Percentiles rank a stretch among this genome's conserved stretches.
Evolutionary conservation across 2,329 filamentous ascomycete genomes (phyloP).

Genomic region (Clarireedia sp.): DNA sequence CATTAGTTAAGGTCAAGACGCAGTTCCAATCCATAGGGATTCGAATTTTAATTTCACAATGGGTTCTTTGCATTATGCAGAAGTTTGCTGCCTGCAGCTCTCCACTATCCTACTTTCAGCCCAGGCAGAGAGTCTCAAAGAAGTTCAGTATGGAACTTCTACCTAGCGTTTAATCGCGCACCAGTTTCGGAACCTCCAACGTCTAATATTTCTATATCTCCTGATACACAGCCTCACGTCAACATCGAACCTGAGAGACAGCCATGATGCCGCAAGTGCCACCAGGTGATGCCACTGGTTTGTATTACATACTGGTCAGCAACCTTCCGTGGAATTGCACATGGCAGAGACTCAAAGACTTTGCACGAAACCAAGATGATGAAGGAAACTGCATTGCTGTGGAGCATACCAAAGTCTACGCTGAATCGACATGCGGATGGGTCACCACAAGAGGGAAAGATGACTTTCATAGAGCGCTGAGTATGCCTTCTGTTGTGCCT

Average conservation of each 20-base stretch:
- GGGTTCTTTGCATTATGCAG: too few species aligned
- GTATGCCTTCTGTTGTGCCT: not conserved
- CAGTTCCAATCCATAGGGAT: too few species aligned
- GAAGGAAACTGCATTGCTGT: constrained; percentile 17
- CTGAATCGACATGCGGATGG: constrained; percentile 19
- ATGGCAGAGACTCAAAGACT: constrained; percentile 25
- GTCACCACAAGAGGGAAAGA: constrained; percentile 17
- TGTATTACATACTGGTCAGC: constrained; percentile 12
- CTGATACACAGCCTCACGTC: not conserved
- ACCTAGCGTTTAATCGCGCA: too few species aligned
- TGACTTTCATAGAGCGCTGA: constrained; percentile 15
- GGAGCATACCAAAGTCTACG: constrained; percentile 21
- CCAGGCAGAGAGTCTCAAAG: too few species aligned
- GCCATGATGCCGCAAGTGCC: constrained; percentile 9
- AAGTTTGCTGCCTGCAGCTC: too few species aligned
- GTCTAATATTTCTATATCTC: not conserved
- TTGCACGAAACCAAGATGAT: constrained; percentile 14
- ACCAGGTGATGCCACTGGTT: constrained; percentile 9
- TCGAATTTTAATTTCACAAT: too few species aligned
- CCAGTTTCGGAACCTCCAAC: not conserved
- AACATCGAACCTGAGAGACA: not conserved
- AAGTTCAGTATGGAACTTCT: too few species aligned
- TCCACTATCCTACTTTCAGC: too few species aligned
- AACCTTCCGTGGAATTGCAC: constrained; percentile 17
- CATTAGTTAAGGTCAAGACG: too few species aligned